These are phyloP conservation scores for Oropetium thomaeum DNA, from an alignment of 176 grass and related monocot genomes.

Conservation along the genomic window DNA sequence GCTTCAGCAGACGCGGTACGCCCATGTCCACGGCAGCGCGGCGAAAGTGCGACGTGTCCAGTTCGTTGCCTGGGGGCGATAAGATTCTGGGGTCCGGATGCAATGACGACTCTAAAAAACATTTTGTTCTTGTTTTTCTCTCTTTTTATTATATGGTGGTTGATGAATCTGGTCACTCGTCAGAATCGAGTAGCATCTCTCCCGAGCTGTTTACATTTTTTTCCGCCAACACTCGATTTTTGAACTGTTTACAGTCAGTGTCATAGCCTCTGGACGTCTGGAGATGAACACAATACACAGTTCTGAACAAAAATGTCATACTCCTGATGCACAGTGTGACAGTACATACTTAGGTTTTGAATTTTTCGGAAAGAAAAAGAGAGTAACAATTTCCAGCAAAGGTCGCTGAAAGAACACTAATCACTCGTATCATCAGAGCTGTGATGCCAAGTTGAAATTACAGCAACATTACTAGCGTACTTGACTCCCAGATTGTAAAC, in stretches of 20 bases:
- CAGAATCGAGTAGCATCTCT: neutral
- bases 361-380: neutral
- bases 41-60: neutral
- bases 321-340: neutral
- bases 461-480: too few relatives aligned
- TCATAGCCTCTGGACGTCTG: neutral
- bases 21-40: conserved; percentile 28
- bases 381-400: neutral
- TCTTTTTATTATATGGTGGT: neutral
- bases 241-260: neutral
- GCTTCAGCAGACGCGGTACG: conserved; percentile 41
- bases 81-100: neutral
- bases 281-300: neutral
- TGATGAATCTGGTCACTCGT: neutral
- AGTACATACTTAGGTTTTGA: neutral
- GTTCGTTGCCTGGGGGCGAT: conserved; percentile 1
- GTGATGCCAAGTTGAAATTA: neutral
- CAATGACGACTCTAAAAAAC: too few relatives aligned
- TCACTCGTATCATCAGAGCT: neutral
- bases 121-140: neutral
- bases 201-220: neutral
- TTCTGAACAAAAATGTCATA: neutral
- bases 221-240: neutral
- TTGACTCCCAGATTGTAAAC: too few relatives aligned
- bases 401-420: neutral